These are phyloP conservation scores for Penicillium griseofulvum DNA, from an alignment of 2,329 filamentous ascomycete species.

Conservation along the genomic window DNA sequence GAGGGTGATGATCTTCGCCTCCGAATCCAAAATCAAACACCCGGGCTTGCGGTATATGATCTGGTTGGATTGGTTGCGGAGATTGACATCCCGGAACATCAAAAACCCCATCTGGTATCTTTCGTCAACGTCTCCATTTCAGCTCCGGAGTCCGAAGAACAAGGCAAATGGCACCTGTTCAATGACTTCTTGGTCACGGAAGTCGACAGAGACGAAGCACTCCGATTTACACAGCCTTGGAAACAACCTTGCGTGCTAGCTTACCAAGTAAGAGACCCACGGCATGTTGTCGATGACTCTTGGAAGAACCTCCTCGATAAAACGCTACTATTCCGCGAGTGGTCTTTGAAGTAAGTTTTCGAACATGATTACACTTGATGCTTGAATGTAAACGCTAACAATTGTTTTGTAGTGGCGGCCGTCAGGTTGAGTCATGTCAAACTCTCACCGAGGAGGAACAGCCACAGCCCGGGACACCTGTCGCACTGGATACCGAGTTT, in stretches of 20 bases:
- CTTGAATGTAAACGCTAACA: background rate
- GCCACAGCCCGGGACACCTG: slow-evolving; percentile 68
- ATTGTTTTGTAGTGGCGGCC: slow-evolving; percentile 30
- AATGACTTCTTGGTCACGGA: slow-evolving; percentile 93
- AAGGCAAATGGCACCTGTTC: slow-evolving; percentile 88
- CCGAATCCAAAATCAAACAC: slow-evolving; percentile 73
- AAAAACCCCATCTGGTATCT: slow-evolving; percentile 86
- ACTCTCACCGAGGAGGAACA: slow-evolving; percentile 56
- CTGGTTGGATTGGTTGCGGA: slow-evolving; percentile 86
- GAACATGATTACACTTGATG: too few relatives aligned
- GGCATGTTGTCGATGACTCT: slow-evolving; percentile 76
- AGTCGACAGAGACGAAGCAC: slow-evolving; percentile 75
- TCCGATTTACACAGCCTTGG: slow-evolving; percentile 87
- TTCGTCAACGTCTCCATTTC: slow-evolving; percentile 73
- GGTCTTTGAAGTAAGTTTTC: slow-evolving; percentile 49
- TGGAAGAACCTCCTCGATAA: slow-evolving; percentile 88
- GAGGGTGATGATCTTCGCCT: slow-evolving; percentile 85
- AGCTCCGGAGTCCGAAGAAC: slow-evolving; percentile 47
- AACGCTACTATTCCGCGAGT: slow-evolving; percentile 76
- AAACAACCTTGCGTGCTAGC: slow-evolving; percentile 85
- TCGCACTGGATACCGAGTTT: slow-evolving; percentile 95
- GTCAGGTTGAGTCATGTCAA: slow-evolving; percentile 38
- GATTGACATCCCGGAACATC: slow-evolving; percentile 79
- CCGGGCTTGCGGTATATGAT: slow-evolving; percentile 85
- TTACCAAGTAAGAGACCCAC: slow-evolving; percentile 78